Conservation (phyloP, 1,284 basidiomycete genomes). For the Marasmius fiardii region DNA sequence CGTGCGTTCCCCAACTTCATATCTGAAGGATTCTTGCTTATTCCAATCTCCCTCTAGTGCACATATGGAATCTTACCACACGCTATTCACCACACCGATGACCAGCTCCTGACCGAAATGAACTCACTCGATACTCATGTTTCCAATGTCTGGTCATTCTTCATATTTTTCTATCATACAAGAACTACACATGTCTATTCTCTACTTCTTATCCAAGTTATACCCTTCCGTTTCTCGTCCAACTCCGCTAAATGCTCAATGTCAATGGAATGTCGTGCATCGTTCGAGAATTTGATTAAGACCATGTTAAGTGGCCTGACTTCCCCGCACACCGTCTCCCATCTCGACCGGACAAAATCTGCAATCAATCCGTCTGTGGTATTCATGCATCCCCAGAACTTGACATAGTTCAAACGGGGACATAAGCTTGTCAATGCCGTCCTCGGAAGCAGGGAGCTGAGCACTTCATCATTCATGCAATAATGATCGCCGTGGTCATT, state of each 20-base stretch:
- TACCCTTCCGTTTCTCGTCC: slow-evolving; percentile 1
- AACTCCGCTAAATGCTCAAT: background rate
- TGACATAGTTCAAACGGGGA: slow-evolving; percentile 21
- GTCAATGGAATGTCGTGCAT: background rate
- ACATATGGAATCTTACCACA: slow-evolving; percentile 27
- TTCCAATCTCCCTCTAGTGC: slow-evolving; percentile 15
- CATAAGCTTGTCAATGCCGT: slow-evolving; percentile 17
- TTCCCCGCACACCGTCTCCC: slow-evolving; percentile 10
- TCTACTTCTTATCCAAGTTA: slow-evolving; percentile 2
- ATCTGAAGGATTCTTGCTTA: background rate
- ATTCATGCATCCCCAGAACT: slow-evolving; percentile 24
- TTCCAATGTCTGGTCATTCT: too few species aligned
- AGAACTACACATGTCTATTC: background rate
- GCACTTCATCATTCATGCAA: slow-evolving; percentile 22
- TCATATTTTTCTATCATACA: too few species aligned
- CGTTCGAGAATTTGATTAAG: slow-evolving; percentile 6
- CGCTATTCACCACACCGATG: slow-evolving; percentile 16
- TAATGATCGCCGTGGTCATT: slow-evolving; percentile 19
- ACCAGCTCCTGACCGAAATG: too few species aligned
- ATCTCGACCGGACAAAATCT: slow-evolving; percentile 28
- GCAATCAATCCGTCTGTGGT: slow-evolving; percentile 25
- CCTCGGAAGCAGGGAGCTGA: slow-evolving; percentile 18
- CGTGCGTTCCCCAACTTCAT: slow-evolving; percentile 19
- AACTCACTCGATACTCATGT: too few species aligned
- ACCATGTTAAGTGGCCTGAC: slow-evolving; percentile 11